These are phyloP conservation scores for Acacia pycnantha DNA, from an alignment of 331 rosid genomes.

Conservation along the genomic window DNA sequence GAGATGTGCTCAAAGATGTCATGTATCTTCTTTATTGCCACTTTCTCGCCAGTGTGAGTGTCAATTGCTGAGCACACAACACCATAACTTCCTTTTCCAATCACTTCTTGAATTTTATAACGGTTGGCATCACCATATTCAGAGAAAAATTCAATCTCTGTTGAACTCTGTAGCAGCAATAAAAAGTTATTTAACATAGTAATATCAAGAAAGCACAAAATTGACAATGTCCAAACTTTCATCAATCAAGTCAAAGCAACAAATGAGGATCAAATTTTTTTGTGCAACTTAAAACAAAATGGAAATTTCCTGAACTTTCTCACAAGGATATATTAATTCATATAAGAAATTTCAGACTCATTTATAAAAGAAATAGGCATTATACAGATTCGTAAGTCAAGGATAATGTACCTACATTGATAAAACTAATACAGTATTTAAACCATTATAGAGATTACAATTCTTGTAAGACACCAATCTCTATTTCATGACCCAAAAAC, in stretches of 20 bases:
- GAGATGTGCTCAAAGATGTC: slow-evolving; percentile 94
- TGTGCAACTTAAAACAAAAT: background rate
- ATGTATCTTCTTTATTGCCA: slow-evolving; percentile 93
- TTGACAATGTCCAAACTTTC: background rate
- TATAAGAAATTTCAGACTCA: background rate
- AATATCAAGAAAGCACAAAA: slow-evolving; percentile 19
- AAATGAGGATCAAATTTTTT: background rate
- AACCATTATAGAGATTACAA: background rate
- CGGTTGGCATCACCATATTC: slow-evolving; percentile 96
- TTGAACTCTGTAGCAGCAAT: slow-evolving; percentile 55
- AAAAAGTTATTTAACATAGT: slow-evolving; percentile 3
- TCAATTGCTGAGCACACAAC: slow-evolving; percentile 97
- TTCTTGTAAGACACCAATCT: background rate
- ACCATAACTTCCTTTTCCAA: slow-evolving; percentile 97
- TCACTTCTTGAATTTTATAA: slow-evolving; percentile 90
- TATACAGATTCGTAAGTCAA: background rate
- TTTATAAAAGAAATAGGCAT: background rate
- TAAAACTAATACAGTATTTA: background rate
- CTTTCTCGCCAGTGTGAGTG: slow-evolving; percentile 79
- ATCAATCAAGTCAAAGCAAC: slow-evolving; percentile 5
- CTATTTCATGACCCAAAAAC: background rate
- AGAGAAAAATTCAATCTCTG: slow-evolving; percentile 91
- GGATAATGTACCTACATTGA: background rate
- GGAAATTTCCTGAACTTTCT: background rate
- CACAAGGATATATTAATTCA: background rate